Percentiles rank a stretch among this genome's conserved stretches.
These are phyloP conservation scores for Kurtzmaniella cleridarum DNA, from an alignment of 805 yeast genomes.

Conservation along the genomic window DNA sequence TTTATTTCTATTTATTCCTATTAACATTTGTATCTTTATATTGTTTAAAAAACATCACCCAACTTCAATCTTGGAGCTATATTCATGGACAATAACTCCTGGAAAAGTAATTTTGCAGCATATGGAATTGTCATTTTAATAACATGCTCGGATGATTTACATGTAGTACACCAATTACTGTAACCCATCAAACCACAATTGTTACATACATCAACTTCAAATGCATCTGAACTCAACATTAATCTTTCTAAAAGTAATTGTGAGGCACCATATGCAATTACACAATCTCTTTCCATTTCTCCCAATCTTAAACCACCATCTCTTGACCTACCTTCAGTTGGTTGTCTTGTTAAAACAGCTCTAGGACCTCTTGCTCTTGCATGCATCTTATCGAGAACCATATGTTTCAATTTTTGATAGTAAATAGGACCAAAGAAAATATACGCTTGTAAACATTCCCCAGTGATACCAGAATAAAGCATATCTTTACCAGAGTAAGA, in stretches of 20 bases:
- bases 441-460: conserved; percentile 95
- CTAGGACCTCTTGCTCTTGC: conserved; percentile 99
- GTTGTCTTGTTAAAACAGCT: conserved; percentile 96
- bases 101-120: conserved; percentile 97
- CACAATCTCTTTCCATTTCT: conserved; percentile 99
- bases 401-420: conserved; percentile 96
- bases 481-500: conserved; percentile 95
- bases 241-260: conserved; percentile 88
- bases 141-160: conserved; percentile 81
- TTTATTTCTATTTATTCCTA: too few relatives aligned
- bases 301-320: conserved; percentile 99
- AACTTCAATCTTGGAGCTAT: conserved; percentile 92
- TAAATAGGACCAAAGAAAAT: conserved; percentile 98
- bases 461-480: conserved; percentile 96
- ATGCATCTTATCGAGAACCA: conserved; percentile 99
- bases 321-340: conserved; percentile 97
- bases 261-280: conserved; percentile 98
- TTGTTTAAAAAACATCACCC: conserved; percentile 67
- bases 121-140: conserved; percentile 96
- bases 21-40: too few relatives aligned
- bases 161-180: conserved; percentile 96
- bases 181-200: conserved; percentile 96
- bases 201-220: conserved; percentile 93
- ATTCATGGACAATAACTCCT: conserved; percentile 96
- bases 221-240: conserved; percentile 96